Conservation (phyloP, 1,139 yeast species). For the Blastobotrys proliferans region DNA sequence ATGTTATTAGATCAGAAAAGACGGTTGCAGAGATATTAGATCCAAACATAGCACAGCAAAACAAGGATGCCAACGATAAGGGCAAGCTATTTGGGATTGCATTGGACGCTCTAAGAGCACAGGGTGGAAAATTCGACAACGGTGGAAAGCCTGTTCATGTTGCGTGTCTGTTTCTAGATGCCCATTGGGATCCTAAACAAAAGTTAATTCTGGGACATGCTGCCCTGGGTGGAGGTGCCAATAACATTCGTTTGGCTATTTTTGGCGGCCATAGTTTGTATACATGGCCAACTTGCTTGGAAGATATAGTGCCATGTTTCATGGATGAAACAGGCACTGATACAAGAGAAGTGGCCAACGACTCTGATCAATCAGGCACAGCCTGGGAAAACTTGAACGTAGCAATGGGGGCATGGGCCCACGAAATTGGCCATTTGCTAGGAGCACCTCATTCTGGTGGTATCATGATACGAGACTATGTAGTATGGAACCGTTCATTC, state of each 20-base stretch:
- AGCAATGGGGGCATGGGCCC: conserved; percentile 91
- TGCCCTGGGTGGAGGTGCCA: conserved; percentile 87
- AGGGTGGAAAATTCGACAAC: conserved; percentile 54
- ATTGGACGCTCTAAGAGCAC: conserved; percentile 55
- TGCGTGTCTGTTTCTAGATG: conserved; percentile 79
- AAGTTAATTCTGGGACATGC: conserved; percentile 81
- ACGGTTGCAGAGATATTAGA: conserved; percentile 70
- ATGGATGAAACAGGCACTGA: conserved; percentile 65
- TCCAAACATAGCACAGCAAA: conserved; percentile 84
- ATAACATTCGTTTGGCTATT: conserved; percentile 68
- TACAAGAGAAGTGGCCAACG: conserved; percentile 77
- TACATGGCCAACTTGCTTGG: conserved; percentile 81
- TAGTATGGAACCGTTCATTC: conserved; percentile 75
- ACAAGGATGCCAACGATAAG: conserved; percentile 60
- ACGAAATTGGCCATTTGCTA: conserved; percentile 85
- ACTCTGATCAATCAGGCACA: conserved; percentile 76
- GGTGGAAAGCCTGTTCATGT: conserved; percentile 58
- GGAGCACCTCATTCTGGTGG: conserved; percentile 92
- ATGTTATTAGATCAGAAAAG: conserved; percentile 61
- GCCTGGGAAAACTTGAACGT: conserved; percentile 87
- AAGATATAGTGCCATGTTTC: conserved; percentile 63
- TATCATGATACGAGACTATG: conserved; percentile 84
- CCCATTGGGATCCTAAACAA: conserved; percentile 66
- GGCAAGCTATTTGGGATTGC: conserved; percentile 82
- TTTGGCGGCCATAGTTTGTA: conserved; percentile 92